Percentiles rank a stretch among this genome's conserved stretches.
phyloP scores from a whole-genome alignment of 2,329 filamentous ascomycete species.

The Fusarium napiforme region DNA sequence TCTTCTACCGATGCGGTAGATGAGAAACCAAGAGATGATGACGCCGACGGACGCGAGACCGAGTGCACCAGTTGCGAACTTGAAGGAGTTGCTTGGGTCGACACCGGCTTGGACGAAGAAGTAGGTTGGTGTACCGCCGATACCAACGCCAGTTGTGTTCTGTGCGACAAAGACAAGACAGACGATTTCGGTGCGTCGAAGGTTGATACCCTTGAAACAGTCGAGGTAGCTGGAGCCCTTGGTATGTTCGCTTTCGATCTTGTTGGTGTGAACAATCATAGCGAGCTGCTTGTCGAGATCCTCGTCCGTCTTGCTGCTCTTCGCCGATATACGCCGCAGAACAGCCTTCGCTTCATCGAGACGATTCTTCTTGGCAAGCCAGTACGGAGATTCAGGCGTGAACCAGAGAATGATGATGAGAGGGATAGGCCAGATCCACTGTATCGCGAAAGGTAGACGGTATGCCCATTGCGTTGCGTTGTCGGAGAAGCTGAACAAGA shows the following conservation, averaged over 20 bases:
- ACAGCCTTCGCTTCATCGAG: conserved; percentile 44
- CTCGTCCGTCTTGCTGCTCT: conserved; percentile 51
- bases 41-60: conserved; percentile 57
- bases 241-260: conserved; percentile 55
- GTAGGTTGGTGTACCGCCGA: conserved; percentile 58
- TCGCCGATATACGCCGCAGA: conserved; percentile 50
- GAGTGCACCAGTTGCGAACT: conserved; percentile 53
- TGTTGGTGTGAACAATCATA: conserved; percentile 75
- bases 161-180: conserved; percentile 56
- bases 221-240: conserved; percentile 56
- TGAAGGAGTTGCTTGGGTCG: conserved; percentile 51
- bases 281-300: conserved; percentile 50
- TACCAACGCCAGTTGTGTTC: conserved; percentile 52
- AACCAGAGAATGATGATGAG: conserved; percentile 45
- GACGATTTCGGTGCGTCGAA: conserved; percentile 59
- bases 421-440: conserved; percentile 51
- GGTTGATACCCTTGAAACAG: conserved; percentile 60
- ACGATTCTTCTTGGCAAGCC: conserved; percentile 44
- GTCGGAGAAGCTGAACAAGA: conserved; percentile 27
- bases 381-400: conserved; percentile 51
- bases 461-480: conserved; percentile 49
- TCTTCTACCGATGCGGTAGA: conserved; percentile 53
- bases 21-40: conserved; percentile 54
- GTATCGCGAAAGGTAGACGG: conserved; percentile 51
- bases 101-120: conserved; percentile 60